Percentiles rank a stretch among this genome's conserved stretches.
Conservation (phyloP, 2,329 filamentous ascomycete genomes). For the Botrytis squamosa region DNA sequence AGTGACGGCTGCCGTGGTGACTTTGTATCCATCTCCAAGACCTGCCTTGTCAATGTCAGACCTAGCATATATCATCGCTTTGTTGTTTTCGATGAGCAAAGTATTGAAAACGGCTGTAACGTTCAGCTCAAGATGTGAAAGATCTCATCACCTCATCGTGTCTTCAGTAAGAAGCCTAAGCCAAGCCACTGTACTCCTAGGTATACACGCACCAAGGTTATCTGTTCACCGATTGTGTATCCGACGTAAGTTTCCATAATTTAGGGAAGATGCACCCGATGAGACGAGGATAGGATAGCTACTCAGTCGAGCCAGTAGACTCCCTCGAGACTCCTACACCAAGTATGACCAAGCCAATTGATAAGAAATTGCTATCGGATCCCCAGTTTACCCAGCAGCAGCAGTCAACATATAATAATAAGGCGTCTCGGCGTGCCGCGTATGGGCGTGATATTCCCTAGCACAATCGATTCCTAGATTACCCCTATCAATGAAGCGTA, state of each 20-base stretch:
- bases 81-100: not conserved
- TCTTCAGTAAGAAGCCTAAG: not conserved
- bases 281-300: not conserved
- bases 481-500: slow-evolving; percentile 6
- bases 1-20: not conserved
- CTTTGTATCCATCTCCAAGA: not conserved
- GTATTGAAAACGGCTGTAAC: not conserved
- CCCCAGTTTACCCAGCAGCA: not conserved
- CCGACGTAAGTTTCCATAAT: not conserved
- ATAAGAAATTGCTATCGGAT: not conserved
- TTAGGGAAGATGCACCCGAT: not conserved
- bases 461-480: not conserved
- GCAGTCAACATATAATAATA: not conserved
- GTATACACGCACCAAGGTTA: not conserved
- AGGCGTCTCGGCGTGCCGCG: too few relatives aligned
- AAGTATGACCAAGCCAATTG: not conserved
- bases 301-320: too few relatives aligned
- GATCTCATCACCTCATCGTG: not conserved
- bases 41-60: not conserved
- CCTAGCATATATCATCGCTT: not conserved
- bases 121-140: not conserved
- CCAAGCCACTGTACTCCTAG: not conserved
- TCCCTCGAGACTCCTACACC: too few relatives aligned
- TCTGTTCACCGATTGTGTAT: not conserved
- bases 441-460: not conserved